Conservation (phyloP, 805 yeast genomes). For the Kodamaea laetipori region DNA sequence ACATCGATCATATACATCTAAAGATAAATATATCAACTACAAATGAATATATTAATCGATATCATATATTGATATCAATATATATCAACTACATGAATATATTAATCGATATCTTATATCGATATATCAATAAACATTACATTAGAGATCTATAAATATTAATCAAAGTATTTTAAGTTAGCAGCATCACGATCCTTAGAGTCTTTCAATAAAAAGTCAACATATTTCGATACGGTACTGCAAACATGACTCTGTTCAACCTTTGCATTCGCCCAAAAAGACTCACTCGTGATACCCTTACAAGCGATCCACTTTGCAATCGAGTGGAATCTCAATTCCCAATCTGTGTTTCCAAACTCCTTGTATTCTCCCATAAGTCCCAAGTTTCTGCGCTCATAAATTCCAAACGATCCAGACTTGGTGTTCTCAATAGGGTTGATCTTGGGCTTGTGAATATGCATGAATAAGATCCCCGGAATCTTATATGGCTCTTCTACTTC, state of each 20-base stretch:
- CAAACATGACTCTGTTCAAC: slow-evolving; percentile 23
- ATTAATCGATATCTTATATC: too few species aligned
- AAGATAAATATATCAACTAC: too few species aligned
- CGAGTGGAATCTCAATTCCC: slow-evolving; percentile 28
- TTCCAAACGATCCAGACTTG: slow-evolving; percentile 13
- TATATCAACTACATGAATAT: too few species aligned
- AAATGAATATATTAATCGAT: too few species aligned
- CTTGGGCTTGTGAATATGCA: slow-evolving; percentile 27
- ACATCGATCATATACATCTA: too few species aligned
- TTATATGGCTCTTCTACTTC: slow-evolving; percentile 11
- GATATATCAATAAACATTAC: too few species aligned
- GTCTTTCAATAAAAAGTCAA: slow-evolving; percentile 27
- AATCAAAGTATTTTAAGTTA: slow-evolving; percentile 7
- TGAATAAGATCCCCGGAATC: slow-evolving; percentile 22
- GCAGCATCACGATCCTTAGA: slow-evolving; percentile 16
- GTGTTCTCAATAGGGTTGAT: slow-evolving; percentile 20
- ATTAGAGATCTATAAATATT: slow-evolving; percentile 1
- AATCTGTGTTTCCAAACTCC: slow-evolving; percentile 23
- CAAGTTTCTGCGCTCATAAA: slow-evolving; percentile 22
- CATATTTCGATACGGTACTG: slow-evolving; percentile 22
- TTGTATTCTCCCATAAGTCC: slow-evolving; percentile 21
- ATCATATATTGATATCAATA: too few species aligned
- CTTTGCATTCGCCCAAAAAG: slow-evolving; percentile 22
- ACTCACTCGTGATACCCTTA: slow-evolving; percentile 21
- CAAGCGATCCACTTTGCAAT: slow-evolving; percentile 30